These are phyloP conservation scores for Hibiscus tridactylites DNA, from an alignment of 345 rosid genomes.

Conservation along the genomic window DNA sequence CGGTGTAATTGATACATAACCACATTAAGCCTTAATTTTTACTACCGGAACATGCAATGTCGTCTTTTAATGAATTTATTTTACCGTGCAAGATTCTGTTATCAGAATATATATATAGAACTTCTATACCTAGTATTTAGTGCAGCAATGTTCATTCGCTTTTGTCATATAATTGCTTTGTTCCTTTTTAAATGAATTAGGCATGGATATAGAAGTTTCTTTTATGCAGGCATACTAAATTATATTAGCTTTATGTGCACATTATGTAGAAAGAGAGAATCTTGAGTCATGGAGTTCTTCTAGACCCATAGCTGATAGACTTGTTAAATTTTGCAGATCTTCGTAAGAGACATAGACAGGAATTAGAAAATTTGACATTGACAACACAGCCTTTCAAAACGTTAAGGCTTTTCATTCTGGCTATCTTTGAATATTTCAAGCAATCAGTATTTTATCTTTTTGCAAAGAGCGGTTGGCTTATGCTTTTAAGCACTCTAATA, in stretches of 20 bases:
- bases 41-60: too few relatives aligned
- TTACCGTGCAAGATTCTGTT: too few relatives aligned
- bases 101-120: too few relatives aligned
- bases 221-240: not conserved
- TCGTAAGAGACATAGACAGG: conserved; percentile 53
- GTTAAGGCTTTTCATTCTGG: conserved; percentile 56
- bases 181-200: not conserved
- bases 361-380: conserved; percentile 61
- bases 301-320: conserved; percentile 7
- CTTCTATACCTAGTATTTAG: too few relatives aligned
- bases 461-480: conserved; percentile 63
- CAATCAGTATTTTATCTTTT: conserved; percentile 41
- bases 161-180: not conserved
- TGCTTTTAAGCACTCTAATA: conserved; percentile 41
- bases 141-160: too few relatives aligned
- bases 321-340: conserved; percentile 35
- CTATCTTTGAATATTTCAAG: conserved; percentile 49
- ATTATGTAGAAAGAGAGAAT: not conserved
- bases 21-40: too few relatives aligned
- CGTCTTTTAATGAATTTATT: too few relatives aligned
- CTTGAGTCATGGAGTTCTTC: not conserved
- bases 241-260: not conserved
- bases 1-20: too few relatives aligned
- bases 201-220: not conserved
- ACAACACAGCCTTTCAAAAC: conserved; percentile 68